Conservation (phyloP, 176 grass and related monocot genomes). For the Carex parvula region DNA sequence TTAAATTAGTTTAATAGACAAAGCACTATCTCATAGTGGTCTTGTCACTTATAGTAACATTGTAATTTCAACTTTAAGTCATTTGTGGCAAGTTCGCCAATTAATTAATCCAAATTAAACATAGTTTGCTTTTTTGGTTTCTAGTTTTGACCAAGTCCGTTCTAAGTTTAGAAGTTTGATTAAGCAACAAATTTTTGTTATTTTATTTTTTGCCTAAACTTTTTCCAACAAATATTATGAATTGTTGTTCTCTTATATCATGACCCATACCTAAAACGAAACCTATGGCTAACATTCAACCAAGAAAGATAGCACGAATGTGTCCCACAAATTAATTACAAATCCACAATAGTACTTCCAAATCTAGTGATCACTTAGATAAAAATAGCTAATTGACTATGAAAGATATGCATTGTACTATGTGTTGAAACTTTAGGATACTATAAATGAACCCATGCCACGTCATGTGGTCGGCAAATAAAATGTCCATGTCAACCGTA, state of each 20-base stretch:
- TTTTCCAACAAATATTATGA: not conserved
- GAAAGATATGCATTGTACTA: not conserved
- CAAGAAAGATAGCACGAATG: not conserved
- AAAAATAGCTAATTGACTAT: not conserved
- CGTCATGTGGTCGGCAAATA: not conserved
- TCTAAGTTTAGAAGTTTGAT: not conserved
- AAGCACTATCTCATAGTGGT: too few species aligned
- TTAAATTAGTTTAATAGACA: too few species aligned
- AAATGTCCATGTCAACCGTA: not conserved
- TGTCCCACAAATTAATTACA: conserved; percentile 6
- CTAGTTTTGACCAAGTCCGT: not conserved
- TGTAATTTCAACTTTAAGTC: too few species aligned
- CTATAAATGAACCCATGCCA: not conserved
- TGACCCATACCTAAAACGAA: not conserved
- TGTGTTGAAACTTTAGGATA: not conserved
- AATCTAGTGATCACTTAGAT: not conserved
- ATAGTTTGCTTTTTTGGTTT: too few species aligned
- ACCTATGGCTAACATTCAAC: not conserved
- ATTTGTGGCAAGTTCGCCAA: too few species aligned
- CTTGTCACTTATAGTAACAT: too few species aligned
- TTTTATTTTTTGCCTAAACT: not conserved
- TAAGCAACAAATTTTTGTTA: not conserved
- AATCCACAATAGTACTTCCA: not conserved
- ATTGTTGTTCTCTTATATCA: not conserved
- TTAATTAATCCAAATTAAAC: too few species aligned